These are phyloP conservation scores for Beauveria asiatica DNA, from an alignment of 2,329 filamentous ascomycete species.

Conservation along the genomic window DNA sequence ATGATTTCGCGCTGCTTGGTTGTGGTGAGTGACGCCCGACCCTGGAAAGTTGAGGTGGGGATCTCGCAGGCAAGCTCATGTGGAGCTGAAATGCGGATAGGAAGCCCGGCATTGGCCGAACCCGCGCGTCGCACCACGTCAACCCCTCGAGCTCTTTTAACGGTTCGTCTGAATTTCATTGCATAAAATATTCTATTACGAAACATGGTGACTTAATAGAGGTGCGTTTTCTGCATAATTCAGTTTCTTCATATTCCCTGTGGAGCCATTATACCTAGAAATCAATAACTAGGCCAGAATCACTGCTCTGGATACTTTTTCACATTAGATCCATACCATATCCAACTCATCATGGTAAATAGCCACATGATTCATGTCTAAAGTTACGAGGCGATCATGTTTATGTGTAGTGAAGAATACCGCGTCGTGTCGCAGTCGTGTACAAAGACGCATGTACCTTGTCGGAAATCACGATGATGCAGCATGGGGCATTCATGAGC, in stretches of 20 bases:
- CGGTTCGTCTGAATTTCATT: no score
- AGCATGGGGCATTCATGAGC: not conserved
- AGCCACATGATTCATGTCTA: not conserved
- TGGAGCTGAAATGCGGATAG: slow-evolving; percentile 4
- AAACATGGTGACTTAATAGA: no score
- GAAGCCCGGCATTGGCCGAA: not conserved
- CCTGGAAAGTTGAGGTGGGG: slow-evolving; percentile 5
- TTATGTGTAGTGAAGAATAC: not conserved
- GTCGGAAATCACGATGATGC: not conserved
- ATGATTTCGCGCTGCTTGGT: not conserved
- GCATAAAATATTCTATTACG: no score
- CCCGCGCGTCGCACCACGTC: not conserved
- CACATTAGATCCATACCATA: no score
- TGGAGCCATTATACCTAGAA: no score
- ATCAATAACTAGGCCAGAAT: no score
- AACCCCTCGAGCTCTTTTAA: not conserved
- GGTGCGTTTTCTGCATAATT: no score
- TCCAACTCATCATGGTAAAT: not conserved
- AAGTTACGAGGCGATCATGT: not conserved
- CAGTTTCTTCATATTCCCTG: no score
- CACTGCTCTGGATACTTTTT: no score
- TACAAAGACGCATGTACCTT: not conserved
- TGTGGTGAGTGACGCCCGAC: not conserved
- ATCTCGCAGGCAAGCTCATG: not conserved
- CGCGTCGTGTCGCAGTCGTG: not conserved